phyloP scores from a whole-genome alignment of 2,329 filamentous ascomycete species.

The Fusarium sp. region DNA sequence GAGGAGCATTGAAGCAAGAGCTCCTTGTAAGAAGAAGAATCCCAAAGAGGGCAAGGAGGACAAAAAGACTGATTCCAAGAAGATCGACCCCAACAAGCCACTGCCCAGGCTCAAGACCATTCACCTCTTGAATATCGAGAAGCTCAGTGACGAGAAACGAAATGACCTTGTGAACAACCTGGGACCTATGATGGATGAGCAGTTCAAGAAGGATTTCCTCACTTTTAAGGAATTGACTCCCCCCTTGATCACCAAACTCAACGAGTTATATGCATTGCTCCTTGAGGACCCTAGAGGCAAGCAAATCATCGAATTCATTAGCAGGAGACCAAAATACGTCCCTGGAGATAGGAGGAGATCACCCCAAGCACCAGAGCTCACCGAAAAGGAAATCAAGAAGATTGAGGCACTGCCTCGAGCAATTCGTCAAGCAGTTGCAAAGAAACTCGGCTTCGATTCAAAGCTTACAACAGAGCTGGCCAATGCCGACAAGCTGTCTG shows the following conservation, averaged over 20 bases:
- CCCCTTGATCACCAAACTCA: constrained; percentile 18
- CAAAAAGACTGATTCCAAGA: not conserved
- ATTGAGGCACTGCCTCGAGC: not conserved
- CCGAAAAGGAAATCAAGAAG: not conserved
- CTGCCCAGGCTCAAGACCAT: constrained; percentile 7
- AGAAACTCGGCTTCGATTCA: not conserved
- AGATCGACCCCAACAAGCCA: constrained; percentile 2
- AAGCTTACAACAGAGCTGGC: not conserved
- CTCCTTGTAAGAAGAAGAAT: not conserved
- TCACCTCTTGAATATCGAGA: constrained; percentile 19
- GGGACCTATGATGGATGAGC: not conserved
- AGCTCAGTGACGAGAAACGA: not conserved
- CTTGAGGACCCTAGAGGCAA: not conserved
- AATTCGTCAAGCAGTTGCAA: not conserved
- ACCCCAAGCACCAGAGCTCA: not conserved
- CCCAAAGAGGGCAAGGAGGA: not conserved
- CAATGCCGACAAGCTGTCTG: not conserved
- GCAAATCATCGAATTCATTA: not conserved
- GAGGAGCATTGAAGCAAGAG: not conserved
- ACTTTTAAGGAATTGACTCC: constrained; percentile 1
- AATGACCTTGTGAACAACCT: not conserved
- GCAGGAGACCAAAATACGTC: not conserved
- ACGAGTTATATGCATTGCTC: constrained; percentile 10
- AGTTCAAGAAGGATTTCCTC: constrained; percentile 9
- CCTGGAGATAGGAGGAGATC: not conserved